Evolutionary conservation across 495 filamentous ascomycete species (phyloP), one percentile per base, ranked within the genome.

Genomic region (Aspergillus sparsus): DNA sequence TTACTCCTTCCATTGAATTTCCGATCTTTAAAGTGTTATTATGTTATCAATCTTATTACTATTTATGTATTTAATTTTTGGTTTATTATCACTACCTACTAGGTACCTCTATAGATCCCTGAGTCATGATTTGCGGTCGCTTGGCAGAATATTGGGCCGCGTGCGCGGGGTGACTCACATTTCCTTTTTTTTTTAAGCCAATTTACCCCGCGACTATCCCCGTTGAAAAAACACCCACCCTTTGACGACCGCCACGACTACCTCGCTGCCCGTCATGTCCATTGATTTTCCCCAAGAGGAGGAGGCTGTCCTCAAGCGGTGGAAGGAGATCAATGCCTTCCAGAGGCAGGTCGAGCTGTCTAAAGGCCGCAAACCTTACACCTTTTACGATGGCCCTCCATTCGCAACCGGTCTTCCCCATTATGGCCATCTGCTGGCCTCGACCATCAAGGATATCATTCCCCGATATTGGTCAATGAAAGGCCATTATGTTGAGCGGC

Each of bases 391-490:
- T 73, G 82, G 85, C 32, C 83, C 83, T 55, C 82, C 85, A 8
- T 87, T 86, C 69, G 83, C 84, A 50, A 85, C 86, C 42, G 93
- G 87, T 49, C 80, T 93, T 13, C 95, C 94, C 33, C 95, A 98
- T 75, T 98, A 98, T 74, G 95, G 93, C 66, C 94, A 98, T 76
- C 79, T 98, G 42, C 85, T 98, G 58, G 90, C 93, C 16, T 97
- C 93, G 21, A 97, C 94, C 15, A 96, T 97, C 75, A 98, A 98
- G 70, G 94, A 98, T 72, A 92, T 97, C 60, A 94, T 98, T 64
- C 93, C 93, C 1, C 78, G 93, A 63, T 98, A 97, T 71, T 98
- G 94, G 94, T 92, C 92, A 36, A 97, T 96, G 92, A 96, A 95
- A 73, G 94, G 94, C 11, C 86, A 87, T 67, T 87, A 93, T 77